Conservation (phyloP, 2,329 filamentous ascomycete genomes). For the Waltergamsia citrina region DNA sequence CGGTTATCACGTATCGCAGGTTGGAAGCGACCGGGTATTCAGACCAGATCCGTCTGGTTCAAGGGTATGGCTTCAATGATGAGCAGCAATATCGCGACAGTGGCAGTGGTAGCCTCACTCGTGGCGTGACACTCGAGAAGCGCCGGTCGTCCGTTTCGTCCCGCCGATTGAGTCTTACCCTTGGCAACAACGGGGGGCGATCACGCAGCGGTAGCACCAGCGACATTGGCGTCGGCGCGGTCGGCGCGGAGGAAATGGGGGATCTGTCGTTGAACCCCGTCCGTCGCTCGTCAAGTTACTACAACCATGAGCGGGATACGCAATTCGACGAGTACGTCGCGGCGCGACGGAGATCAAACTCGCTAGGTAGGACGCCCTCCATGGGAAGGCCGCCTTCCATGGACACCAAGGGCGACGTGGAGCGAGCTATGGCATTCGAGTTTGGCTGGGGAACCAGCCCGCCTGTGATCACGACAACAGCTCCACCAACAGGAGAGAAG, state of each 20-base stretch:
- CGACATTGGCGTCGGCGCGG: no score
- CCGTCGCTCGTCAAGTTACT: constrained; percentile 15
- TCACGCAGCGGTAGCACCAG: no score
- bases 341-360: no score
- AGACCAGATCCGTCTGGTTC: constrained; percentile 36
- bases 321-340: constrained; percentile 36
- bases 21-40: constrained; percentile 40
- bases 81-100: constrained; percentile 15
- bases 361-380: no score
- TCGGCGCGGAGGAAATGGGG: no score
- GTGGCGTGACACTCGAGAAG: constrained; percentile 14
- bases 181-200: no score
- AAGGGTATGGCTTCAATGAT: constrained; percentile 35
- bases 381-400: constrained; percentile 7
- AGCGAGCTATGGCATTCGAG: background rate
- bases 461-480: no score
- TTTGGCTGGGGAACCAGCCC: no score
- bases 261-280: constrained; percentile 1
- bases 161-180: constrained; percentile 17
- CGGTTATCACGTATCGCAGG: constrained; percentile 35
- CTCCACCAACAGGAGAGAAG: no score
- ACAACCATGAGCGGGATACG: constrained; percentile 35
- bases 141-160: constrained; percentile 15
- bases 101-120: constrained; percentile 13
- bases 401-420: background rate